Evolutionary conservation across 345 rosid species (phyloP), one percentile per base, ranked within the genome.

Genomic region (Lepidium sativum): DNA sequence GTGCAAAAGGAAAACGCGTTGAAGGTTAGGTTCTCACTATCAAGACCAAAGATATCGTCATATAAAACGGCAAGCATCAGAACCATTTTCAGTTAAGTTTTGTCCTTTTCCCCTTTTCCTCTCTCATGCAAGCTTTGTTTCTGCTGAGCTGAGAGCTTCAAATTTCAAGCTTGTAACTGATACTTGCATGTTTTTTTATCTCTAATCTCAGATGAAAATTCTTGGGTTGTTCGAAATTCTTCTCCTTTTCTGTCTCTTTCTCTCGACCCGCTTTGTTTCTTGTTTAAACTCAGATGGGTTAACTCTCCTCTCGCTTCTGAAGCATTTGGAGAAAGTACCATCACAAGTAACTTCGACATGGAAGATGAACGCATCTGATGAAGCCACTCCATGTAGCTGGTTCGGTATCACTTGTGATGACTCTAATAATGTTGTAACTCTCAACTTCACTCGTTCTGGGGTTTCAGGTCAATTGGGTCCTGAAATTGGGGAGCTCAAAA

Each of bases 391-490:
- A 0, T 88, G 96, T 56, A 67, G 73, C 5, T 89, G 96, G 96
- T 54, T 68, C 0, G 89, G 91, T 20, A 41, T 89, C 35, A 71
- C 61, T 10, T 89, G 96, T 67, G 81, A 83, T 33, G 57, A 41
- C 18, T 17, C 51, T 34, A 53, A 34, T 8, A 60, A 54, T 18
- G 89, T 82, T 1, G 53, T 68, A 38, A 27, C 75, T 54, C 62
- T 91, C 15, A 77, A 82, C 75, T 84, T 91, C 72, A 58, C 83
- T 2, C 21, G 69, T 6, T 70, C 55, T 33, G 58, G 48, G 21
- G 71, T 88, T 73, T 83, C 86, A 47, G 96, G 96, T 3, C 82
- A 61, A 21, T 23, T 91, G 27, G 83, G 84, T 50, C 74, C 87
- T 14, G 87, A 85, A 69, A 78, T 91, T 14, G 83, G 74, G 2